A percentile compares a stretch with the other conserved stretches of the same genome.
phyloP scores from a whole-genome alignment of 345 rosid species.

The Aethionema arabicum region DNA sequence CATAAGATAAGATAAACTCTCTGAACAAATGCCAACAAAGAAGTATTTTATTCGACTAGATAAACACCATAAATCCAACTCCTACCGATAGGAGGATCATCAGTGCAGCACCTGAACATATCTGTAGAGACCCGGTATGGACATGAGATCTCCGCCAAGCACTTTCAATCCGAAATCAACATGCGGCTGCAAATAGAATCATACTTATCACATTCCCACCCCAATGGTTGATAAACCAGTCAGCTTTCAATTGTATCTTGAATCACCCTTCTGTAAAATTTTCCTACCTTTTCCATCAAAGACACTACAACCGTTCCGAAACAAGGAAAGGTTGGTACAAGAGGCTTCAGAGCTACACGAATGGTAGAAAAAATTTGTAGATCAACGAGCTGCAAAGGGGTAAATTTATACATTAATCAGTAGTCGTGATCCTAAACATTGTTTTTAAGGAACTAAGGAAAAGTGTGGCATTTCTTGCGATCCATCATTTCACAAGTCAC shows the following conservation, averaged over 20 bases:
- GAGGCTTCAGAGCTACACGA: conserved; percentile 66
- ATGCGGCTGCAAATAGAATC: conserved; percentile 54
- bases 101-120: conserved; percentile 77
- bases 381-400: conserved; percentile 59
- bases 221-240: conserved; percentile 7
- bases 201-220: neutral
- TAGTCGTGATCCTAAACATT: conserved; percentile 3
- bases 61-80: conserved; percentile 24
- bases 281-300: conserved; percentile 62
- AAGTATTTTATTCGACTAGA: conserved; percentile 15
- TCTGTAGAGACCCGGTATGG: conserved; percentile 74
- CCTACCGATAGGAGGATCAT: conserved; percentile 44
- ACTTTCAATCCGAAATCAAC: conserved; percentile 72
- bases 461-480: neutral
- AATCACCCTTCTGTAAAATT: neutral
- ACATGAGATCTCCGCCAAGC: conserved; percentile 81
- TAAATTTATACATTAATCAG: neutral
- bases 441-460: neutral
- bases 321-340: conserved; percentile 76
- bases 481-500: neutral
- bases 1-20: conserved; percentile 1
- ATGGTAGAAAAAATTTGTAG: conserved; percentile 51
- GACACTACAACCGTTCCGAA: conserved; percentile 59
- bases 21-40: neutral
- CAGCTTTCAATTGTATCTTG: neutral